Evolutionary conservation across 192 early-diverging fungal species (phyloP).

Genomic region (Pilaira anomala): DNA sequence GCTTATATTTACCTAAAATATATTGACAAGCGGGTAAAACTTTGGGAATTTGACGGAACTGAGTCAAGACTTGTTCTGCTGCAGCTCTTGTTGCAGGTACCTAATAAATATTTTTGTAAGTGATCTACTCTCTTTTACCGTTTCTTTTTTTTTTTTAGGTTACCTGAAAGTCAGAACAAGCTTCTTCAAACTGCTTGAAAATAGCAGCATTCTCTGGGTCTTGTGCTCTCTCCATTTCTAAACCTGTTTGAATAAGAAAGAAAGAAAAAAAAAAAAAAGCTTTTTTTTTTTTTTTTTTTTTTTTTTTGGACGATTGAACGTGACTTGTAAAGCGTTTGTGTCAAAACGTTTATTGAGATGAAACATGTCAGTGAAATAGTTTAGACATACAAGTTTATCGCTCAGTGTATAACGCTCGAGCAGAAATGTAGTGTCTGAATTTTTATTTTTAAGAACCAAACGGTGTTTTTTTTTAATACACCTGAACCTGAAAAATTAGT

Average conservation of each 20-base stretch:
- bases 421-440: too few species aligned
- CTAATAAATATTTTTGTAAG: conserved; percentile 23
- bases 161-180: conserved; percentile 55
- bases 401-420: too few species aligned
- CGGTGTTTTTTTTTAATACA: too few species aligned
- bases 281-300: too few species aligned
- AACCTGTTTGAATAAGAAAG: neutral
- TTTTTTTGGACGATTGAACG: too few species aligned
- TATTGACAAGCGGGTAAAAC: conserved; percentile 59
- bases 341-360: too few species aligned
- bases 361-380: too few species aligned
- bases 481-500: too few species aligned
- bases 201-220: conserved; percentile 37
- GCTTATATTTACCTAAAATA: conserved; percentile 46
- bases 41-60: conserved; percentile 52
- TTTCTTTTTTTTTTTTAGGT: neutral
- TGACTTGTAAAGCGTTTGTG: too few species aligned
- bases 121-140: neutral
- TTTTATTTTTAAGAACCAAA: too few species aligned
- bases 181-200: conserved; percentile 47
- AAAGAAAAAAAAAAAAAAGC: neutral
- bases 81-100: conserved; percentile 49
- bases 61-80: conserved; percentile 48
- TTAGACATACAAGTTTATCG: too few species aligned
- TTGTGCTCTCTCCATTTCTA: conserved; percentile 7